Conservation (phyloP, 108 stramenopile genomes). For the Cyclotella choctawhatcheeana region DNA sequence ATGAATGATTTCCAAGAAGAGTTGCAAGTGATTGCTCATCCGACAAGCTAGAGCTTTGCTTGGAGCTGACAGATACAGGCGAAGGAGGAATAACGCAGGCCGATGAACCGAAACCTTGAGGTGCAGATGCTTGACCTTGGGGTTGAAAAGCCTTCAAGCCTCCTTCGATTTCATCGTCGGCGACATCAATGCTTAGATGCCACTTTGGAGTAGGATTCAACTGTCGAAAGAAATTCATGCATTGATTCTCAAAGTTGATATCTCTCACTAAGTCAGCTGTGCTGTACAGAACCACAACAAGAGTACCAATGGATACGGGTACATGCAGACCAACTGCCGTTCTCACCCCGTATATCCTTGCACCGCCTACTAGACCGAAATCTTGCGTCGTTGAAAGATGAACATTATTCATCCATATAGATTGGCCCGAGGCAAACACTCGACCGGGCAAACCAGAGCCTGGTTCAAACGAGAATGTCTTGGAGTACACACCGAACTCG, state of each 20-base stretch:
- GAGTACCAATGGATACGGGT: slow-evolving; percentile 58
- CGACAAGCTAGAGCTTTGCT: background rate
- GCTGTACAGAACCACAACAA: slow-evolving; percentile 75
- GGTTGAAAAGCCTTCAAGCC: background rate
- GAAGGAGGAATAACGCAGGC: background rate
- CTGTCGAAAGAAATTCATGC: slow-evolving; percentile 45
- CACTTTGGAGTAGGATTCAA: slow-evolving; percentile 72
- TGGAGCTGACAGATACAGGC: background rate
- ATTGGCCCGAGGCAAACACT: slow-evolving; percentile 56
- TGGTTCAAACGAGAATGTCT: slow-evolving; percentile 74
- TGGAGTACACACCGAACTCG: slow-evolving; percentile 71
- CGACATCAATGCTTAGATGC: slow-evolving; percentile 71
- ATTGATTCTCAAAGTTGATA: slow-evolving; percentile 29
- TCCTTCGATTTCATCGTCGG: slow-evolving; percentile 1
- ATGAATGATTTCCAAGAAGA: slow-evolving; percentile 72
- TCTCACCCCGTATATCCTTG: slow-evolving; percentile 71
- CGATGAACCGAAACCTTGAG: no score
- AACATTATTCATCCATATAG: slow-evolving; percentile 63
- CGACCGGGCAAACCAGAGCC: slow-evolving; percentile 76
- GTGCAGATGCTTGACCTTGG: no score
- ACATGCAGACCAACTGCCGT: slow-evolving; percentile 76
- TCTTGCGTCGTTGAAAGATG: slow-evolving; percentile 47
- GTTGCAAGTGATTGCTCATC: slow-evolving; percentile 62
- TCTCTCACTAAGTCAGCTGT: slow-evolving; percentile 48
- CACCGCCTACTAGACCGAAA: slow-evolving; percentile 78